Percentiles rank a stretch among this genome's conserved stretches.
These are phyloP conservation scores for Rubia peregrina DNA, from an alignment of 305 asterid species.

Conservation along the genomic window DNA sequence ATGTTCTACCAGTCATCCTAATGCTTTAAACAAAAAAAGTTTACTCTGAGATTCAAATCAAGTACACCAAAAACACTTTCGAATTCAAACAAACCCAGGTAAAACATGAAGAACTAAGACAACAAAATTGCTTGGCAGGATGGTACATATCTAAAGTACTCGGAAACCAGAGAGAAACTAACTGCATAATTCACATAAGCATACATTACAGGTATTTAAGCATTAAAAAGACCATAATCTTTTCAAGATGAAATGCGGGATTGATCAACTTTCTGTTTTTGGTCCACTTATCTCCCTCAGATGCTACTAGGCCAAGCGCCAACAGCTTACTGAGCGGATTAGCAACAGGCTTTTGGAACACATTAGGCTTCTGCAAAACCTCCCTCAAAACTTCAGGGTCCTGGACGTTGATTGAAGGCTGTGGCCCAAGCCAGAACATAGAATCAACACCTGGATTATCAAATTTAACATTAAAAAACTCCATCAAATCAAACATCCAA, in stretches of 20 bases:
- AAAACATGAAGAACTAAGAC: background rate
- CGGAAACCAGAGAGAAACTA: background rate
- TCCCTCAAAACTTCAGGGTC: slow-evolving; percentile 28
- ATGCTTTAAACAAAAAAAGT: background rate
- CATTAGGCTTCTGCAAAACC: slow-evolving; percentile 18
- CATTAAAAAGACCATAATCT: slow-evolving; percentile 18
- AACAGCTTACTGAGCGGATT: slow-evolving; percentile 19
- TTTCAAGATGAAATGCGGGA: slow-evolving; percentile 29
- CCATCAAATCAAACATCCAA: background rate
- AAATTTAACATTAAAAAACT: background rate
- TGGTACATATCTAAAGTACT: background rate
- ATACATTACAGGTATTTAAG: background rate
- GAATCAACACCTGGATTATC: slow-evolving; percentile 5
- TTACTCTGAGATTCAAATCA: background rate
- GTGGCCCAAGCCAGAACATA: slow-evolving; percentile 22
- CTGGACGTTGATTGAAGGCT: slow-evolving; percentile 18
- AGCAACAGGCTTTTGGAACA: slow-evolving; percentile 20
- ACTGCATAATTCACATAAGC: background rate
- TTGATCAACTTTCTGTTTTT: slow-evolving; percentile 23
- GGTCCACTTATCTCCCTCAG: slow-evolving; percentile 24
- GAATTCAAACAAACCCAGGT: background rate
- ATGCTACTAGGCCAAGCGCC: slow-evolving; percentile 15
- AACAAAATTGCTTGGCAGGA: background rate
- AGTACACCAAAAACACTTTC: background rate
- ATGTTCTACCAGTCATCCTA: background rate